Percentiles rank a stretch among this genome's conserved stretches.
These are phyloP conservation scores for Hypseocharis bilobata DNA, from an alignment of 441 rosid species.

Conservation along the genomic window DNA sequence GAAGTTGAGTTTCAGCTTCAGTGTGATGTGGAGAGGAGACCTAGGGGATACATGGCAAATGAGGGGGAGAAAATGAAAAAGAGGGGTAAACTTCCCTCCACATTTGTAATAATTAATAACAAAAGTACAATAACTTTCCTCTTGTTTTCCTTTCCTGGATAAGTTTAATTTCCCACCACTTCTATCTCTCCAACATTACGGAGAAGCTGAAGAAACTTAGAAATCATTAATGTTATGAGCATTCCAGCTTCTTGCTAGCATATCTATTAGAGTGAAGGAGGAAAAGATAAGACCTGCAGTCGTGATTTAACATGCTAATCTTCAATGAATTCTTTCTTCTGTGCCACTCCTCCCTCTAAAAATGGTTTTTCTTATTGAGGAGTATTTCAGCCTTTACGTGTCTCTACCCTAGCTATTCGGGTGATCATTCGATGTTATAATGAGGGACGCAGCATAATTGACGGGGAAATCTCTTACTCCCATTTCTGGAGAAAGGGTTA, in stretches of 20 bases:
- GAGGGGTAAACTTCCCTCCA: neutral
- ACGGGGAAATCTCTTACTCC: neutral
- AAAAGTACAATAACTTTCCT: neutral
- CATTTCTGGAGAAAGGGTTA: neutral
- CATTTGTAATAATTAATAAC: neutral
- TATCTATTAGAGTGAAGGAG: too few relatives aligned
- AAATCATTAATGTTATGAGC: too few relatives aligned
- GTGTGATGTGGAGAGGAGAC: neutral
- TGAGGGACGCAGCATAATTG: neutral
- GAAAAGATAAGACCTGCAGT: too few relatives aligned
- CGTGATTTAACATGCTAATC: too few relatives aligned
- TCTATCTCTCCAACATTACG: neutral
- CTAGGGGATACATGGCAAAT: neutral
- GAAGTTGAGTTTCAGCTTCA: neutral
- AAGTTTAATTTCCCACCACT: neutral
- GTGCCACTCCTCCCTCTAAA: too few relatives aligned
- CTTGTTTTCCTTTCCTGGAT: neutral
- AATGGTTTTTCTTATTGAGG: too few relatives aligned
- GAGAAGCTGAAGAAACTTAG: too few relatives aligned
- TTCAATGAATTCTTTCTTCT: too few relatives aligned
- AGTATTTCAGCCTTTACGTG: neutral
- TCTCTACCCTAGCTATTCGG: too few relatives aligned
- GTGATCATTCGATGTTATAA: too few relatives aligned
- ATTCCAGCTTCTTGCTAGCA: too few relatives aligned
- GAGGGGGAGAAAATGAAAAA: neutral